A percentile compares a stretch with the other conserved stretches of the same genome.
phyloP scores from a whole-genome alignment of 225 moss, liverwort and hornwort genomes.

The Marchantia paleacea region DNA sequence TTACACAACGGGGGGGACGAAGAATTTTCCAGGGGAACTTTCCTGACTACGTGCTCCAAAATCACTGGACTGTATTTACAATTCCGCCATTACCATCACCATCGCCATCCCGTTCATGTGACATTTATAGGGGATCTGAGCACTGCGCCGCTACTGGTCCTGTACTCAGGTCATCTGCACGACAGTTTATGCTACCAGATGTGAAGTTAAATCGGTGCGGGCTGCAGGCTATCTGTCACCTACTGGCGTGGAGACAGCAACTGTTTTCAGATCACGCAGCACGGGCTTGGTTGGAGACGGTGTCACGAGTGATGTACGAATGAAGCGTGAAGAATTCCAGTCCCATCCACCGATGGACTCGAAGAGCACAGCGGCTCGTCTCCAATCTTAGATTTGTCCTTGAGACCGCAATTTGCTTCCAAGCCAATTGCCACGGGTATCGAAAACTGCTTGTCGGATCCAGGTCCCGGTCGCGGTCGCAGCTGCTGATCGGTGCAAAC shows the following conservation, averaged over 20 bases:
- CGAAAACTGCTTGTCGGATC: background rate
- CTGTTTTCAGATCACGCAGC: background rate
- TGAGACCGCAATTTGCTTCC: background rate
- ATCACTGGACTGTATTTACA: background rate
- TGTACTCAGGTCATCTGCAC: background rate
- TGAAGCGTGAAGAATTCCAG: background rate
- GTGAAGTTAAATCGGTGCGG: background rate
- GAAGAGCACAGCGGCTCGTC: background rate
- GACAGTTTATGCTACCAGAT: background rate
- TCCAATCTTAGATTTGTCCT: background rate
- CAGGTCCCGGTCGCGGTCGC: background rate
- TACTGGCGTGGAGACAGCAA: background rate
- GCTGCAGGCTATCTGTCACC: background rate
- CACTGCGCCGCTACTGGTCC: background rate
- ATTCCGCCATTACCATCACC: background rate
- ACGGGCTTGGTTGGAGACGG: background rate
- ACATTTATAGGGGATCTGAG: conserved; percentile 9
- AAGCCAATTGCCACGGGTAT: background rate
- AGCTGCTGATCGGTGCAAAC: background rate
- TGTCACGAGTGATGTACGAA: background rate
- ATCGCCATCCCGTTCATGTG: conserved; percentile 3
- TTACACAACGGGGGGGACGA: conserved; percentile 5
- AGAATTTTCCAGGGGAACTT: background rate
- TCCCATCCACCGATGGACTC: background rate
- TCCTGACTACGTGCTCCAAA: background rate